These are phyloP conservation scores for Linum tenue DNA, from an alignment of 345 rosid species.

Conservation along the genomic window DNA sequence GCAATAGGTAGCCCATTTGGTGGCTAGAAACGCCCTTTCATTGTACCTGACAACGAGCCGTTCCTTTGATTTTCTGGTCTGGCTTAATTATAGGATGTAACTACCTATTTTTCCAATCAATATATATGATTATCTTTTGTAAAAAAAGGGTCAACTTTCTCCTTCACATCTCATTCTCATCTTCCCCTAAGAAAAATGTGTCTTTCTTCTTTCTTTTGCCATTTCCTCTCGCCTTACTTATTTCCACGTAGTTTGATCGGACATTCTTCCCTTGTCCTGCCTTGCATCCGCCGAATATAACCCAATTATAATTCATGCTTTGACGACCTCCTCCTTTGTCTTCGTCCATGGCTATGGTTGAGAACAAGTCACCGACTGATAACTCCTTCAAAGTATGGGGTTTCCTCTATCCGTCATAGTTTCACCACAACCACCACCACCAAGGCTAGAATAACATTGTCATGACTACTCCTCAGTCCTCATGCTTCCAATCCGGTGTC, in stretches of 20 bases:
- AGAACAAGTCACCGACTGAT: conserved; percentile 45
- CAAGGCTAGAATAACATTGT: conserved; percentile 23
- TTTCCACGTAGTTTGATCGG: too few relatives aligned
- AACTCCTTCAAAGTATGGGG: conserved; percentile 51
- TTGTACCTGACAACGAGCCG: too few relatives aligned
- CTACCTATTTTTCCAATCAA: too few relatives aligned
- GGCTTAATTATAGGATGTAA: too few relatives aligned
- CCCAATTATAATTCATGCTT: conserved; percentile 15
- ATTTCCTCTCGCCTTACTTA: not conserved
- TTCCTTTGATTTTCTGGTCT: too few relatives aligned
- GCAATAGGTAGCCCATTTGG: too few relatives aligned
- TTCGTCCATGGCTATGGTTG: conserved; percentile 57
- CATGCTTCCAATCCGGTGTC: conserved; percentile 43
- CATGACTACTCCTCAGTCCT: conserved; percentile 43
- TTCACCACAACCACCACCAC: conserved; percentile 12
- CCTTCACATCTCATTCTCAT: too few relatives aligned
- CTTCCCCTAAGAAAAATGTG: not conserved
- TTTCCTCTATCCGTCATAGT: conserved; percentile 38
- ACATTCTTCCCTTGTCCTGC: too few relatives aligned
- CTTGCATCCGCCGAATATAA: not conserved
- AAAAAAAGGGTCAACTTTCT: too few relatives aligned
- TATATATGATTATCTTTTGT: too few relatives aligned
- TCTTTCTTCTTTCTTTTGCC: too few relatives aligned
- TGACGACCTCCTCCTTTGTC: not conserved
- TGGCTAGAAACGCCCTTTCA: too few relatives aligned